These are phyloP conservation scores for Penicillium nucicola DNA, from an alignment of 495 filamentous ascomycete genomes.

Conservation along the genomic window DNA sequence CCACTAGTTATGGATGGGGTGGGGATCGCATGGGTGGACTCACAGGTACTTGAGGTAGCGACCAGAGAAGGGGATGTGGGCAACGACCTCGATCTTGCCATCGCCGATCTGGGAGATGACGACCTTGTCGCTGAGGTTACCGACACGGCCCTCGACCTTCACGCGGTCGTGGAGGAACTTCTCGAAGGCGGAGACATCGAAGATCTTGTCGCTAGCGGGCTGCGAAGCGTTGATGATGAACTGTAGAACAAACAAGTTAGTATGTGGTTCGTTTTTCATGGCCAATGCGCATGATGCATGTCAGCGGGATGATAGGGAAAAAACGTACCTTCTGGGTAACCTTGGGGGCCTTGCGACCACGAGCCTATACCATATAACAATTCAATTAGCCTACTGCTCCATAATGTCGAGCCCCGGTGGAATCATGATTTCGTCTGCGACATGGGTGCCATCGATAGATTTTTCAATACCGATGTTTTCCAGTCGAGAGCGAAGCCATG, in stretches of 20 bases:
- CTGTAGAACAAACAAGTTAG: conserved; percentile 41
- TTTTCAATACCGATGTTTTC: conserved; percentile 19
- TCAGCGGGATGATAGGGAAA: background rate
- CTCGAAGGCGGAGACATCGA: conserved; percentile 97
- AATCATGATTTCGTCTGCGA: conserved; percentile 5
- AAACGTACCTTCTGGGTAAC: conserved; percentile 62
- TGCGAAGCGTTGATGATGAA: conserved; percentile 99
- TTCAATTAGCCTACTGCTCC: conserved; percentile 91
- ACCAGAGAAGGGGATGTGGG: conserved; percentile 96
- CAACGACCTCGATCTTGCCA: conserved; percentile 95
- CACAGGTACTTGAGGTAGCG: conserved; percentile 99
- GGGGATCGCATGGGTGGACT: conserved; percentile 37
- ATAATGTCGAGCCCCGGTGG: conserved; percentile 44
- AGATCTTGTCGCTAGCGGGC: conserved; percentile 98
- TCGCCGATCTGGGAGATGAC: conserved; percentile 86
- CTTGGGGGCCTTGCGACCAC: conserved; percentile 63
- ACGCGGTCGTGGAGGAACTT: conserved; percentile 99
- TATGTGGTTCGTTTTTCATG: conserved; percentile 4
- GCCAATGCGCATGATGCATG: background rate
- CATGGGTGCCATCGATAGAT: conserved; percentile 16
- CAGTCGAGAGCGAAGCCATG: conserved; percentile 5
- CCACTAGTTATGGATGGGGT: background rate
- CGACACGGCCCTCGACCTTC: conserved; percentile 97
- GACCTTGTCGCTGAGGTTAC: conserved; percentile 94
- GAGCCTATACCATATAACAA: conserved; percentile 37